Conservation (phyloP, 129 eudicot genomes). For the Tagetes erecta region DNA sequence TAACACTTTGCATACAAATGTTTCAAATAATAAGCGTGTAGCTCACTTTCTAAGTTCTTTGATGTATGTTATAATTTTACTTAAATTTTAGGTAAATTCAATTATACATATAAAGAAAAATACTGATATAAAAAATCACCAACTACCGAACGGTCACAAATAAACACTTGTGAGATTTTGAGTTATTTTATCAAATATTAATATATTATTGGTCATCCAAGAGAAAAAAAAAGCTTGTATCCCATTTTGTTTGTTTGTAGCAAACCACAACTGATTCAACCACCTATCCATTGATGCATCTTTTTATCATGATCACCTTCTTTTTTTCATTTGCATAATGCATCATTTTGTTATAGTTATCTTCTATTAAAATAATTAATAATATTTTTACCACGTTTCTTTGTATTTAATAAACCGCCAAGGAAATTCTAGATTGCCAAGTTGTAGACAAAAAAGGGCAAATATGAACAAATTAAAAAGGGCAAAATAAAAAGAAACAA, state of each 20-base stretch:
- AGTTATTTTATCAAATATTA: too few species aligned
- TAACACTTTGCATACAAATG: too few species aligned
- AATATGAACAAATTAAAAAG: not conserved
- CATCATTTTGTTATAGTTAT: not conserved
- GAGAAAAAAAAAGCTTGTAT: not conserved
- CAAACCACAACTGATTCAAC: not conserved
- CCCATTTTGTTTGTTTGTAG: not conserved
- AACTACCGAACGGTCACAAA: too few species aligned
- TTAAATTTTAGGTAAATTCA: too few species aligned
- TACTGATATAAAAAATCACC: too few species aligned
- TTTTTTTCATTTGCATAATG: not conserved
- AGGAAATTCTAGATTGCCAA: not conserved
- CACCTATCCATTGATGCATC: not conserved
- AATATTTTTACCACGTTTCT: not conserved
- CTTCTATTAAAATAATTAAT: not conserved
- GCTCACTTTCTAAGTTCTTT: too few species aligned
- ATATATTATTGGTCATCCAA: not conserved
- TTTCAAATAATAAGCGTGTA: too few species aligned
- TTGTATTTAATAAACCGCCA: not conserved
- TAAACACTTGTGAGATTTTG: too few species aligned
- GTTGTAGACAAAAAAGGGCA: slow-evolving; percentile 4
- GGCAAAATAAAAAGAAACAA: not conserved
- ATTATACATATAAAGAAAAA: too few species aligned
- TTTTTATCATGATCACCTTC: not conserved
- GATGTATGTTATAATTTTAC: too few species aligned